Percentiles rank a stretch among this genome's conserved stretches.
Evolutionary conservation across 108 stramenopile species (phyloP).

Genomic region (Stephanodiscus minutulus): DNA sequence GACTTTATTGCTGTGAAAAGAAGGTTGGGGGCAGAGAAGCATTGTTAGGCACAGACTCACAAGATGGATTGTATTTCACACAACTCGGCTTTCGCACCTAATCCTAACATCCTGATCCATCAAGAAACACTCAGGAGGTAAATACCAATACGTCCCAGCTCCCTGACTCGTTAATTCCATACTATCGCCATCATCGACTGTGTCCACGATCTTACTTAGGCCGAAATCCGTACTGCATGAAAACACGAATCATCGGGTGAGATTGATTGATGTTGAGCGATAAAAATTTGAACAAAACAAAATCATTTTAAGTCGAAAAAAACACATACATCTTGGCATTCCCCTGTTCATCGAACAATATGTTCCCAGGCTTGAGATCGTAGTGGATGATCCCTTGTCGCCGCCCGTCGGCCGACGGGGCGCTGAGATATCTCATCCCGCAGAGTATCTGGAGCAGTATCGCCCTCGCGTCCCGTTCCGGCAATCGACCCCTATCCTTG

Average conservation of each 20-base stretch:
- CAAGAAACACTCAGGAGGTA: conserved; percentile 99
- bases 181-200: conserved; percentile 75
- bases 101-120: conserved; percentile 79
- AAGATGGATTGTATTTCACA: neutral
- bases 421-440: conserved; percentile 94
- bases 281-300: no score
- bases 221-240: conserved; percentile 91
- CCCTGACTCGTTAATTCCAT: conserved; percentile 99
- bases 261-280: no score
- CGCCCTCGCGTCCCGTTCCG: conserved; percentile 92
- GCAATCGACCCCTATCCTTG: conserved; percentile 75
- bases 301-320: no score
- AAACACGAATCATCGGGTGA: no score
- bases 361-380: conserved; percentile 88
- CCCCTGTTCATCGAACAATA: conserved; percentile 93
- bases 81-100: conserved; percentile 32
- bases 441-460: conserved; percentile 93
- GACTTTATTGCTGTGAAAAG: conserved; percentile 88
- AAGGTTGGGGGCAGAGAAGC: neutral
- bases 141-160: conserved; percentile 99
- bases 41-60: neutral
- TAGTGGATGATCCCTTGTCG: conserved; percentile 98
- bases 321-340: conserved; percentile 87
- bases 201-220: conserved; percentile 90
- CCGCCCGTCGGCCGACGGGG: conserved; percentile 74